Evolutionary conservation across 1,284 basidiomycete genomes (phyloP).

Genomic region (Flammula alnicola): DNA sequence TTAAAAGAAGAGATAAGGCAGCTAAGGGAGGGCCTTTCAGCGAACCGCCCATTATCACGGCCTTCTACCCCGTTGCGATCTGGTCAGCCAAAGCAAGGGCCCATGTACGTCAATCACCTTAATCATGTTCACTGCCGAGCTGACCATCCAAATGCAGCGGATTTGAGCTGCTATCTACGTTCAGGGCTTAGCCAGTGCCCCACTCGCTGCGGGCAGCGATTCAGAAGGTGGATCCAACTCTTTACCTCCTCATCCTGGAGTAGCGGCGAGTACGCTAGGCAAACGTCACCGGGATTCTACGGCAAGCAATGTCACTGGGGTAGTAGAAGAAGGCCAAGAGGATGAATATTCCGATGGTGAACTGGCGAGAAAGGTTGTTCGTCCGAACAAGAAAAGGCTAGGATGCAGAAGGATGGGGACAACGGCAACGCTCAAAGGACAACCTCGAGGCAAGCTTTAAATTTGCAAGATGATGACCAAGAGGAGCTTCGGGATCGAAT

Average conservation of each 20-base stretch:
- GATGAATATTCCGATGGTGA: constrained; percentile 40
- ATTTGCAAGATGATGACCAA: constrained; percentile 18
- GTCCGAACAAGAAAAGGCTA: constrained; percentile 58
- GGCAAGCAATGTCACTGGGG: constrained; percentile 44
- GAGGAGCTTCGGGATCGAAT: constrained; percentile 9
- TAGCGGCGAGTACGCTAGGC: constrained; percentile 52
- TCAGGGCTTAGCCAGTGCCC: constrained; percentile 8
- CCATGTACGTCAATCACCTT: constrained; percentile 16
- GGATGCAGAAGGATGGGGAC: constrained; percentile 23
- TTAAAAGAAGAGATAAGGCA: constrained; percentile 41
- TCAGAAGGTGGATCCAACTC: constrained; percentile 3
- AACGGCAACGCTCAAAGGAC: constrained; percentile 3
- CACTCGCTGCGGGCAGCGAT: background rate
- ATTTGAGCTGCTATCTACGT: constrained; percentile 25
- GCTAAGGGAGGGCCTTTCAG: constrained; percentile 29
- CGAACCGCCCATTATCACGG: constrained; percentile 27
- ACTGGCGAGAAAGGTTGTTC: constrained; percentile 38
- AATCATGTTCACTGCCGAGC: background rate
- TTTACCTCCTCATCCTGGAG: constrained; percentile 38
- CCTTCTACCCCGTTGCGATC: constrained; percentile 27
- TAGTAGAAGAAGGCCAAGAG: constrained; percentile 45
- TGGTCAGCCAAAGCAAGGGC: constrained; percentile 11
- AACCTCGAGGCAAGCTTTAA: constrained; percentile 15
- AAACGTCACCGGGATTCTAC: constrained; percentile 63
- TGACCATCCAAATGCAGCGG: constrained; percentile 16